Conservation (phyloP, 371 early-diverging fungal genomes). For the Lichtheimia ornata region DNA sequence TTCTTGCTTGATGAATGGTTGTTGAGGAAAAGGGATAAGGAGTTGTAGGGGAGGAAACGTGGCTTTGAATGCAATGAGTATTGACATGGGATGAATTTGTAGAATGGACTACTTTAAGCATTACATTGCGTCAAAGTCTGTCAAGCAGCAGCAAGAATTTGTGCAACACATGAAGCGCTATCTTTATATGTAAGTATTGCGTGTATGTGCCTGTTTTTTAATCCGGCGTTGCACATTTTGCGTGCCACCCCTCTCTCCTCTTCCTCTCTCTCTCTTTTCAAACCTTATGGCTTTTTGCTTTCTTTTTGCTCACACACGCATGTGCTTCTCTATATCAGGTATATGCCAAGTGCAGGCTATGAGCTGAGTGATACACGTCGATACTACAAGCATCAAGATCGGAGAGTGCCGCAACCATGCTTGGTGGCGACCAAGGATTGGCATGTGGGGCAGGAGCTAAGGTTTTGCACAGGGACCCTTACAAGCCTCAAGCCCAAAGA, state of each 20-base stretch:
- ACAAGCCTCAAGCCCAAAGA: conserved; percentile 72
- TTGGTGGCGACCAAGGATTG: conserved; percentile 80
- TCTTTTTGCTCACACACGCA: neutral
- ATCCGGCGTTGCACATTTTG: too few species aligned
- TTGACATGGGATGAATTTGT: neutral
- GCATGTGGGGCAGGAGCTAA: conserved; percentile 74
- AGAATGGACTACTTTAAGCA: conserved; percentile 50
- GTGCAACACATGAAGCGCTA: conserved; percentile 54
- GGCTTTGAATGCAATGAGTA: too few species aligned
- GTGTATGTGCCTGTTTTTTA: conserved; percentile 4
- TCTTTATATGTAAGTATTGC: conserved; percentile 47
- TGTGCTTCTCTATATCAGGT: conserved; percentile 52
- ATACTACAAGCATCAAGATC: conserved; percentile 62
- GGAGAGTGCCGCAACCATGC: conserved; percentile 74
- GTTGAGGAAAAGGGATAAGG: too few species aligned
- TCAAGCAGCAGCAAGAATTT: conserved; percentile 41
- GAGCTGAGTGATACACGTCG: conserved; percentile 76
- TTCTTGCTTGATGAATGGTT: too few species aligned
- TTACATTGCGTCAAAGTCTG: conserved; percentile 30
- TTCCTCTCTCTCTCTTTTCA: neutral
- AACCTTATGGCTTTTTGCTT: neutral
- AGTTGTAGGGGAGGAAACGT: too few species aligned
- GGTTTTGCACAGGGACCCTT: conserved; percentile 78
- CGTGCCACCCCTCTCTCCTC: conserved; percentile 40
- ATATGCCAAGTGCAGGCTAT: conserved; percentile 83